Base-by-base conservation (phyloP, 2,329 filamentous ascomycete species). In the Cytospora piceicola region DNA sequence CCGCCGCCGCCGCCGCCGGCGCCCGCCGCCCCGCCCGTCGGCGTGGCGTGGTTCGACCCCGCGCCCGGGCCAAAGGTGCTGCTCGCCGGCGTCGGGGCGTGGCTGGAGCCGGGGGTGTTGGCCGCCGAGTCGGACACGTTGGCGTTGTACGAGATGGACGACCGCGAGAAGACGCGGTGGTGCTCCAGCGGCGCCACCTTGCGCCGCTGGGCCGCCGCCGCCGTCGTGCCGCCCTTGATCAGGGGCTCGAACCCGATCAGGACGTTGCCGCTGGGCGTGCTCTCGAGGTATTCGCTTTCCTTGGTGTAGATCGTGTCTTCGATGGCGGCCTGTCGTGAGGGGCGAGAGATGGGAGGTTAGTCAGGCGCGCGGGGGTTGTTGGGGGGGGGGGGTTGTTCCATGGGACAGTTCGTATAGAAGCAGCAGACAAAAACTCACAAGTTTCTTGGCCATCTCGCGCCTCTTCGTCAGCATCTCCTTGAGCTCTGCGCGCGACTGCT, bases 231-330 rank as follows among this genome's bases (percentile, higher is more conserved):
- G 63, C 92, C 94, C 78, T 99, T 99, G 82, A 97, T 96, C 80
- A 98, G 99, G 75, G 93, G 96, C 77, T 99, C 95, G 77, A 99
- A 99, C 27, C 95, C 95, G 58, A 92, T 93, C 76, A 99, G 94
- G 75, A 99, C 98, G 80, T 99, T 99, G 54, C 95, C 95, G 72
- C 84, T 88, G 17, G 89, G 90, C 5, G 93, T 96, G 73, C 93
- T 93, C 77, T 98, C 94, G 60, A 99, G 88, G 77, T 99, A 99
- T 22, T 89, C 85, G 65, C 89, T 88, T 77, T 99, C 95, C 73
- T 92, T 90, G 69, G 90, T 88, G 75, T 86, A 88, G 72, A 99
- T 98, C 70, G 86, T 85, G 58, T 96, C 92, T 81, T 99, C 95
- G 66, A 71, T 68, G 9, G 62, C 56, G 22, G 68, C 65, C 74